phyloP scores from a whole-genome alignment of 257 asterid genomes.

The Nicotiana benthamiana region DNA sequence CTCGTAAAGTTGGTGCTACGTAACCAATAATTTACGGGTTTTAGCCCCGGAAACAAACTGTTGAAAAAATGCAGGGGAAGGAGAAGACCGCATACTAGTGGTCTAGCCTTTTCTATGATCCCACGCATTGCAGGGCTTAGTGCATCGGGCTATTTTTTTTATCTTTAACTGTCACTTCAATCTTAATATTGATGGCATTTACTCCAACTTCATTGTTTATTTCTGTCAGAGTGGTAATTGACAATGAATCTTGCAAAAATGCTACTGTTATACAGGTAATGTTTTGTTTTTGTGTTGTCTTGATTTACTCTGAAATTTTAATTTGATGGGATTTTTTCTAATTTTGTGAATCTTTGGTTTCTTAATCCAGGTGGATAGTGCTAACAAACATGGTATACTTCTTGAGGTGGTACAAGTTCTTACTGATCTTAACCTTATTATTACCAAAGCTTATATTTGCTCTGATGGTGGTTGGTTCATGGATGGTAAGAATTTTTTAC shows the following conservation, averaged over 20 bases:
- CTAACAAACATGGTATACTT: slow-evolving; percentile 87
- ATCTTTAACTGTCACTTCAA: neutral
- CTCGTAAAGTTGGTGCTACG: too few species aligned
- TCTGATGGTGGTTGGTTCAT: slow-evolving; percentile 99
- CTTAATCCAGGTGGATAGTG: slow-evolving; percentile 79
- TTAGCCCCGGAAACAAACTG: too few species aligned
- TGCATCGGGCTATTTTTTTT: neutral
- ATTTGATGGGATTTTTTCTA: neutral
- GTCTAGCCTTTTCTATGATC: too few species aligned
- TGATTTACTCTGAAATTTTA: neutral
- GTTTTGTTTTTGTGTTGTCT: neutral
- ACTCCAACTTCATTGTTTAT: neutral
- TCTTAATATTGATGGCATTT: neutral
- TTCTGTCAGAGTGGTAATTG: slow-evolving; percentile 74
- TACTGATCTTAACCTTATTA: slow-evolving; percentile 80
- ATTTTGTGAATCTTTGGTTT: neutral
- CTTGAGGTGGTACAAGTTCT: slow-evolving; percentile 89
- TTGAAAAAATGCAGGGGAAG: too few species aligned
- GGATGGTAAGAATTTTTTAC: slow-evolving; percentile 59
- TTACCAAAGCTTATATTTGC: slow-evolving; percentile 79
- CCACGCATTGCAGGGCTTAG: too few species aligned
- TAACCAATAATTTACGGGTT: too few species aligned
- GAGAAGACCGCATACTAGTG: too few species aligned
- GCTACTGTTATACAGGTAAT: slow-evolving; percentile 84
- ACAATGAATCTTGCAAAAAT: slow-evolving; percentile 76